Evolutionary conservation across 495 filamentous ascomycete genomes (phyloP), one percentile per base, ranked within the genome.

Genomic region (Terfezia boudieri): DNA sequence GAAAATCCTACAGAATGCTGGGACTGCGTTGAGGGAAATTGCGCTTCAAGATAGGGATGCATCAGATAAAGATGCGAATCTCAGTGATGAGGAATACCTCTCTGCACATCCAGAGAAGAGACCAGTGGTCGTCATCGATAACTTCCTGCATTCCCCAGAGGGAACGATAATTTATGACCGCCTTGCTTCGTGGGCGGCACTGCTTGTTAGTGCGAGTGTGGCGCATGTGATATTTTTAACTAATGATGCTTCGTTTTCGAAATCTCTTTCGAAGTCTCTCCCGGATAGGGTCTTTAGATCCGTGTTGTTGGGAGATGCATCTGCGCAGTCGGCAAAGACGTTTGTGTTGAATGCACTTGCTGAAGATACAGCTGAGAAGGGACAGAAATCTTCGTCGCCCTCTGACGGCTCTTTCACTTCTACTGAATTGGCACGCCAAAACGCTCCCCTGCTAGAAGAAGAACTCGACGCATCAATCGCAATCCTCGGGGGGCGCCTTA

Each of bases 211-310:
- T 4, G 74, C 77, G n/a, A 94, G 95, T 58, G 76, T 94, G 48
- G 92, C 90, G 2, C 90, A 96, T 66, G 89, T 98, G 57, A 82
- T 98, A 50, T 94, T 96, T 71, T 73, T 98, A n/a, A 94, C 89
- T 0, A 84, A 83, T 58, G 92, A 98, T 58, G 76, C 85, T 2
- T 84, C 86, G 2, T 94, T 83, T 67, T 78, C 82, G 12, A 98
- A 98, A 61, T 81, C 84, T 8, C 73, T 98, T 2, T 80, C 82
- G 62, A 89, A 84, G 66, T 80, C 85, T 0, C 73, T 98, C 14
- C 90, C 90, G 0, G 89, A 94, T 61, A 80, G 89, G 16, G 83
- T 95, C 26, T 89, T 94, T 73, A 80, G 84, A 57, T 79, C 82
- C 23, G 81, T 94, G 53, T 74, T 81, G 0, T 71, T 98, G 17